These are phyloP conservation scores for Phytophthora podocarpi DNA, from an alignment of 352 stramenopile genomes.

Conservation along the genomic window DNA sequence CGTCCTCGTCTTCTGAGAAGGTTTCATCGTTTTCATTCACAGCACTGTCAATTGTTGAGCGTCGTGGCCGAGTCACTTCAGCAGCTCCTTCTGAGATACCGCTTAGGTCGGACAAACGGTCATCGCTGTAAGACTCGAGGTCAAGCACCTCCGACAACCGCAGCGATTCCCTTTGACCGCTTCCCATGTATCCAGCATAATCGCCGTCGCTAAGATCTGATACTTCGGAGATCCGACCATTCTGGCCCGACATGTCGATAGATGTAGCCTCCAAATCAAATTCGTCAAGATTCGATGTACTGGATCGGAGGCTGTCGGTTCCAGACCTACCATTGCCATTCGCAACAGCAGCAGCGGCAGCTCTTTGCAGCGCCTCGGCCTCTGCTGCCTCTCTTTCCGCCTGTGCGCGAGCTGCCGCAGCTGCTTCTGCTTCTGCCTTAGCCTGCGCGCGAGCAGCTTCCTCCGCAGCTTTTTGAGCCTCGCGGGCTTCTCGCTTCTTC, in stretches of 20 bases:
- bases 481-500: constrained; percentile 44
- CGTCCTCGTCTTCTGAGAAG: constrained; percentile 68
- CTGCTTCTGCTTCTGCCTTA: constrained; percentile 36
- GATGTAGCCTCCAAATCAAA: constrained; percentile 69
- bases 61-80: constrained; percentile 23
- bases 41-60: constrained; percentile 32
- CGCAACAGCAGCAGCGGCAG: constrained; percentile 34
- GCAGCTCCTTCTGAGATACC: constrained; percentile 53
- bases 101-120: constrained; percentile 64
- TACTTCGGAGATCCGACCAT: constrained; percentile 64
- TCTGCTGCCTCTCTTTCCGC: constrained; percentile 41
- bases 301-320: constrained; percentile 38
- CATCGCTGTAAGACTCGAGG: constrained; percentile 58
- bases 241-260: constrained; percentile 38
- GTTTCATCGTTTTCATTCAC: constrained; percentile 51
- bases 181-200: constrained; percentile 60
- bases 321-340: constrained; percentile 32
- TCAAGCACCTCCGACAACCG: constrained; percentile 83
- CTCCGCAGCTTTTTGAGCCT: constrained; percentile 36
- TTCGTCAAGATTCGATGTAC: constrained; percentile 58
- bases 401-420: constrained; percentile 26
- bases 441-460: constrained; percentile 45
- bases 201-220: constrained; percentile 72
- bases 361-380: constrained; percentile 30
- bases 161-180: constrained; percentile 62